Base-by-base conservation (phyloP, 768 basidiomycete genomes). In the Tulasnella sp. region DNA sequence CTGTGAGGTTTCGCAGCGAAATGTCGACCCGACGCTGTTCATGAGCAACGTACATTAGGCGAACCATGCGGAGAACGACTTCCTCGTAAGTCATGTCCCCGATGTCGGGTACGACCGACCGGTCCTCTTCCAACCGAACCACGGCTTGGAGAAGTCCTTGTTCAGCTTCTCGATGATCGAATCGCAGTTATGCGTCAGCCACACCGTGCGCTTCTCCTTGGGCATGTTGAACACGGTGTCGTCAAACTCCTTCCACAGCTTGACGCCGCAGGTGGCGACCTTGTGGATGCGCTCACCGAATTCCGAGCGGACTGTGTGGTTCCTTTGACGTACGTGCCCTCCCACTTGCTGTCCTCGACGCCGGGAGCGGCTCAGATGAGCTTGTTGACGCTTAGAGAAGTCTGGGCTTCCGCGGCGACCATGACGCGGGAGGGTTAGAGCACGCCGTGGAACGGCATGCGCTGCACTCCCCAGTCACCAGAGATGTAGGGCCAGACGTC, bases 81-180 rank as follows among this genome's bases (percentile, higher is more conserved):
- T 98, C 97, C 82, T 98, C 95, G 80, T 99, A 99, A 14, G 96
- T 98, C 97, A 99, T 98, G 77, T 97, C 94, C 34, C 89, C 87
- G 66, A 99, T 84, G 79, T 96, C 94, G 71, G 88, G 87, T 41
- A 91, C 92, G 75, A 92, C 87, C 22, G 80, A 0, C 88, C 94
- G 79, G 92, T 91, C 81, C 95, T 95, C 89, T 97, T 98, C 87
- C 89, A 90, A 19, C 92, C 94, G 78, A 99, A 99, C 95, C 94
- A 94, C 0, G 91, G 90, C 85, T 98, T 99, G 69, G 90, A 87
- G 80, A 98, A 98, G 82, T 98, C 92, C 78, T 85, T 88, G 86
- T 99, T 98, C 73, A 99, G 83, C 79, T 95, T 94, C 62, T 82
- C 85, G 77, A 99, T 95, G 62, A 74, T 74, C 7, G 63, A 65